These are phyloP conservation scores for Trichoderma sp. DNA, from an alignment of 2,329 filamentous ascomycete genomes.

Conservation along the genomic window DNA sequence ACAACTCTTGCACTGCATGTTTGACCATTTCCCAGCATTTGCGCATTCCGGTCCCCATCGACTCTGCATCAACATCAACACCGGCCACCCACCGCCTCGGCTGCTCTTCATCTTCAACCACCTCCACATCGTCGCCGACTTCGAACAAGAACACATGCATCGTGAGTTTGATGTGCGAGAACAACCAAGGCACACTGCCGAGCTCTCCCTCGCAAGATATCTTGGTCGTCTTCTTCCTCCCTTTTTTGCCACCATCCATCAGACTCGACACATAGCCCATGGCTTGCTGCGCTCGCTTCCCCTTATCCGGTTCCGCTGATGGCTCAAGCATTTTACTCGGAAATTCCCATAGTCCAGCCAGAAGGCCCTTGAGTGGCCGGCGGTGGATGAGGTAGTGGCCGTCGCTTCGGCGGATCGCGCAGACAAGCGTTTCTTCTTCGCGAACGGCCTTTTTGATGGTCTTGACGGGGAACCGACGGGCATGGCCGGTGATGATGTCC, in stretches of 20 bases:
- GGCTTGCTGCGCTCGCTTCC: slow-evolving; percentile 45
- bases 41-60: slow-evolving; percentile 62
- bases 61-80: slow-evolving; percentile 51
- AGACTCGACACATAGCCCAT: slow-evolving; percentile 39
- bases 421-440: slow-evolving; percentile 56
- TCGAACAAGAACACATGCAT: slow-evolving; percentile 60
- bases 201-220: slow-evolving; percentile 46
- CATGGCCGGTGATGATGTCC: slow-evolving; percentile 48
- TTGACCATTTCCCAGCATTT: slow-evolving; percentile 56
- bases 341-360: slow-evolving; percentile 60
- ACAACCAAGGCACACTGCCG: slow-evolving; percentile 59
- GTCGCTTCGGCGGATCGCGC: slow-evolving; percentile 50
- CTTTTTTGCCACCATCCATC: slow-evolving; percentile 27
- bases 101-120: slow-evolving; percentile 18
- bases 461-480: slow-evolving; percentile 55
- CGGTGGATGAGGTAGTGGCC: slow-evolving; percentile 52
- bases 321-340: slow-evolving; percentile 48
- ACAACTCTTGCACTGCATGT: slow-evolving; percentile 28
- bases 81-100: slow-evolving; percentile 46
- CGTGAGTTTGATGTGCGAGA: slow-evolving; percentile 58
- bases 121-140: slow-evolving; percentile 32
- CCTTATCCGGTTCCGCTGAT: slow-evolving; percentile 33
- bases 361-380: slow-evolving; percentile 56
- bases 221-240: neutral
- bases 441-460: slow-evolving; percentile 55